Percentiles rank a stretch among this genome's conserved stretches.
Conservation (phyloP, 768 basidiomycete species). For the Lepiota brunneoincarnata region DNA sequence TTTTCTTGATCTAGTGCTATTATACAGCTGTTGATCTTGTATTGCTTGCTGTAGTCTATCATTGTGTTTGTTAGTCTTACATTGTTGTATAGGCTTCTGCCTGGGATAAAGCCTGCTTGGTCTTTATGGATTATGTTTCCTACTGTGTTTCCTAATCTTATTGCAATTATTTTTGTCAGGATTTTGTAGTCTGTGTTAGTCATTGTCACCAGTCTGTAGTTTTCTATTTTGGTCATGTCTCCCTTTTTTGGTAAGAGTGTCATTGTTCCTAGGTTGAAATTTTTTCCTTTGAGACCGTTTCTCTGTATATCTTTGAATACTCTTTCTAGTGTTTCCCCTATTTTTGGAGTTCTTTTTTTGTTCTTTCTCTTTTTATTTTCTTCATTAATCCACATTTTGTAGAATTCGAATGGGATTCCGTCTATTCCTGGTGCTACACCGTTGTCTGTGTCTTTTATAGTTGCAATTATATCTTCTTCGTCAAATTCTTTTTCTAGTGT, state of each 20-base stretch:
- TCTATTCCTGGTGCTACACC: slow-evolving; percentile 19
- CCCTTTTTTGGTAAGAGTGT: slow-evolving; percentile 42
- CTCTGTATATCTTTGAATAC: slow-evolving; percentile 26
- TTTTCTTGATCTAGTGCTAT: slow-evolving; percentile 36
- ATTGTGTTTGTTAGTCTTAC: slow-evolving; percentile 24
- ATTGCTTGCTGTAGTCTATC: slow-evolving; percentile 19
- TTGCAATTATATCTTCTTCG: not conserved
- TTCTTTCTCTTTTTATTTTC: not conserved
- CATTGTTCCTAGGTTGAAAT: slow-evolving; percentile 33
- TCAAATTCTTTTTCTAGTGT: not conserved
- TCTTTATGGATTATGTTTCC: slow-evolving; percentile 21
- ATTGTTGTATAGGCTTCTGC: slow-evolving; percentile 28
- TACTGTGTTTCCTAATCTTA: too few species aligned
- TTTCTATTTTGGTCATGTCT: slow-evolving; percentile 25
- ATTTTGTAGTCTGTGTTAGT: slow-evolving; percentile 33
- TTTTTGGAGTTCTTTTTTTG: slow-evolving; percentile 13
- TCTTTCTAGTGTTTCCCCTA: slow-evolving; percentile 5
- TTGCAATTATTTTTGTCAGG: too few species aligned
- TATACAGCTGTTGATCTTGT: slow-evolving; percentile 24
- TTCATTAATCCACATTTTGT: slow-evolving; percentile 15
- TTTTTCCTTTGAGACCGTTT: slow-evolving; percentile 16
- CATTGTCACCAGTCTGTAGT: slow-evolving; percentile 33
- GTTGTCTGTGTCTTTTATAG: slow-evolving; percentile 4
- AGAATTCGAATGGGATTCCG: slow-evolving; percentile 23
- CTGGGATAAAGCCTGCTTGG: slow-evolving; percentile 36